These are phyloP conservation scores for Cutaneotrichosporon cyanovorans DNA, from an alignment of 1,284 basidiomycete genomes.

Conservation along the genomic window DNA sequence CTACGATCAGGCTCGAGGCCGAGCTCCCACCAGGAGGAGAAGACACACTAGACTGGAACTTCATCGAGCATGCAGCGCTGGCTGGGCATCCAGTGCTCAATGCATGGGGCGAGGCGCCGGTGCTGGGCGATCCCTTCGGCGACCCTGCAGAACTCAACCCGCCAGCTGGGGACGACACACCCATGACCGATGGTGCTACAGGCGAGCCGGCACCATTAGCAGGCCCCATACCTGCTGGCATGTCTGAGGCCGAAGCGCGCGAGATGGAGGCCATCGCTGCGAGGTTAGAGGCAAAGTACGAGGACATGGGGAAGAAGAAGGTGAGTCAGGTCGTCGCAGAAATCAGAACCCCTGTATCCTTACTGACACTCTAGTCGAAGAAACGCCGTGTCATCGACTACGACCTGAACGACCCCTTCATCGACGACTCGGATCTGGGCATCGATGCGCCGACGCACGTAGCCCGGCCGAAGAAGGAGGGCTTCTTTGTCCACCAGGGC, in stretches of 20 bases:
- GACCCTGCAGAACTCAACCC: constrained; percentile 5
- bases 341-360: neutral
- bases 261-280: constrained; percentile 30
- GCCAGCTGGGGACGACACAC: no score
- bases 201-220: constrained; percentile 1
- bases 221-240: constrained; percentile 3
- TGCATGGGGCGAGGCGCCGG: constrained; percentile 14
- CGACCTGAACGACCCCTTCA: constrained; percentile 86
- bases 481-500: constrained; percentile 84
- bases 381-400: constrained; percentile 63
- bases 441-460: constrained; percentile 84
- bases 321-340: neutral
- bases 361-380: constrained; percentile 1
- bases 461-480: constrained; percentile 87
- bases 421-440: constrained; percentile 90
- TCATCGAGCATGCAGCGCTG: constrained; percentile 29
- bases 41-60: constrained; percentile 34
- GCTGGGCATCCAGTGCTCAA: constrained; percentile 14
- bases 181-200: neutral
- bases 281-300: constrained; percentile 33
- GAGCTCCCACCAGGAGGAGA: constrained; percentile 9
- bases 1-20: constrained; percentile 35
- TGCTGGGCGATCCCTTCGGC: constrained; percentile 7
- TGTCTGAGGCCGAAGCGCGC: constrained; percentile 7
- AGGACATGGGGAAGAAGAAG: constrained; percentile 22